These are phyloP conservation scores for Digitaria exilis DNA, from an alignment of 202 grass and related monocot species.

Conservation along the genomic window DNA sequence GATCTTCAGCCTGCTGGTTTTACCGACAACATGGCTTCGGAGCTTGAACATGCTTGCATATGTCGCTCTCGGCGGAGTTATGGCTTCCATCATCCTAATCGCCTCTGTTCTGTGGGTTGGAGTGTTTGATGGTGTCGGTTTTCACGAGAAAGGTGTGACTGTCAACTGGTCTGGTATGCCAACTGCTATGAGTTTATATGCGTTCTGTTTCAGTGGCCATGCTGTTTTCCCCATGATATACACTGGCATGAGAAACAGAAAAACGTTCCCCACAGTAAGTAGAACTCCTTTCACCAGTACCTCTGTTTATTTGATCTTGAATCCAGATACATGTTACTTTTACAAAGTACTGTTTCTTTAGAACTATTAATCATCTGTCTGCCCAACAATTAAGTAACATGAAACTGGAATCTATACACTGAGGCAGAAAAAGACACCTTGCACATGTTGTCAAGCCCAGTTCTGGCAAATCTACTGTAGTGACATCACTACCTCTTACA, in stretches of 20 bases:
- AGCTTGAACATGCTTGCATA: slow-evolving; percentile 79
- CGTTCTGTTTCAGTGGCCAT: slow-evolving; percentile 87
- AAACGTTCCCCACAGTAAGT: slow-evolving; percentile 67
- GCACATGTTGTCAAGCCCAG: neutral
- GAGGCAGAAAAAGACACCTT: neutral
- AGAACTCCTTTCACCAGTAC: neutral
- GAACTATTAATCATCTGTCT: neutral
- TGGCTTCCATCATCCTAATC: slow-evolving; percentile 71
- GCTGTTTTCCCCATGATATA: slow-evolving; percentile 87
- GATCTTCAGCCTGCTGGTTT: slow-evolving; percentile 63
- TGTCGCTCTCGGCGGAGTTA: slow-evolving; percentile 63
- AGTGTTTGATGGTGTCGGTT: slow-evolving; percentile 69
- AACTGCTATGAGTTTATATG: slow-evolving; percentile 76
- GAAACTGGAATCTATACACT: slow-evolving; percentile 22
- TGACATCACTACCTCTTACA: neutral
- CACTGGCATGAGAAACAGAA: slow-evolving; percentile 70
- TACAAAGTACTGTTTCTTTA: neutral
- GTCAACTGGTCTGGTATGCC: slow-evolving; percentile 68
- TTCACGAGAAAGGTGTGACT: slow-evolving; percentile 60
- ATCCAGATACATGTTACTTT: slow-evolving; percentile 4
- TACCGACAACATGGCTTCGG: slow-evolving; percentile 83
- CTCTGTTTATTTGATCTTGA: slow-evolving; percentile 15
- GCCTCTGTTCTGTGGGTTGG: slow-evolving; percentile 68
- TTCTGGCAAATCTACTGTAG: slow-evolving; percentile 17
- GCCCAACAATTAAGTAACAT: neutral